phyloP scores from a whole-genome alignment of 73 alveolate species.

The Symbiodinium natans region DNA sequence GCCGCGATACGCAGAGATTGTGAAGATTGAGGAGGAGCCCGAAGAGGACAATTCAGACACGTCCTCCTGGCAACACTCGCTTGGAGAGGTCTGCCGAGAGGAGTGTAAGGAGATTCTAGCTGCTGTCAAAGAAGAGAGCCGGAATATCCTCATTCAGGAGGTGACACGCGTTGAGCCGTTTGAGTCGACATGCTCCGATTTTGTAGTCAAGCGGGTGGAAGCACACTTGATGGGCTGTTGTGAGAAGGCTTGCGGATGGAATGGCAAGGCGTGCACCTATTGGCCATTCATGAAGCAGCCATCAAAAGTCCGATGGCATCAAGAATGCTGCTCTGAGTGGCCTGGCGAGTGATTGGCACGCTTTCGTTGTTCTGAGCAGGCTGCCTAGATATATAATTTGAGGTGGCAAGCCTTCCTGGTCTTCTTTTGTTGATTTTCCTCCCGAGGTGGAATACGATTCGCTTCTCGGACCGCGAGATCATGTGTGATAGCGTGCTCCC shows the following conservation, averaged over 20 bases:
- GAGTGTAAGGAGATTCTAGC: neutral
- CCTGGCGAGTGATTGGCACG: no score
- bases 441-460: neutral
- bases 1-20: neutral
- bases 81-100: neutral
- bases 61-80: neutral
- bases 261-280: neutral
- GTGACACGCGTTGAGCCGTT: neutral
- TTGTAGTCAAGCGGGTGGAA: constrained; percentile 6
- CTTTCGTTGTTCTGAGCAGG: no score
- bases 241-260: neutral
- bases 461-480: constrained; percentile 3
- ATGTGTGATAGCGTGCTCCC: constrained; percentile 8
- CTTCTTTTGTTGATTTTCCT: no score
- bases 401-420: no score
- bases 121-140: neutral
- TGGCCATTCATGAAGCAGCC: constrained; percentile 33
- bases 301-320: no score
- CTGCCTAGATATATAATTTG: no score
- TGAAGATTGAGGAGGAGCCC: neutral
- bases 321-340: constrained; percentile 12
- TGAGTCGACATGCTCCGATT: constrained; percentile 1
- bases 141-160: neutral
- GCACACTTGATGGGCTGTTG: constrained; percentile 27
- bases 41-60: neutral